A percentile compares a stretch with the other conserved stretches of the same genome.
Evolutionary conservation across 768 basidiomycete species (phyloP).

Genomic region (Lyophyllum semitale): DNA sequence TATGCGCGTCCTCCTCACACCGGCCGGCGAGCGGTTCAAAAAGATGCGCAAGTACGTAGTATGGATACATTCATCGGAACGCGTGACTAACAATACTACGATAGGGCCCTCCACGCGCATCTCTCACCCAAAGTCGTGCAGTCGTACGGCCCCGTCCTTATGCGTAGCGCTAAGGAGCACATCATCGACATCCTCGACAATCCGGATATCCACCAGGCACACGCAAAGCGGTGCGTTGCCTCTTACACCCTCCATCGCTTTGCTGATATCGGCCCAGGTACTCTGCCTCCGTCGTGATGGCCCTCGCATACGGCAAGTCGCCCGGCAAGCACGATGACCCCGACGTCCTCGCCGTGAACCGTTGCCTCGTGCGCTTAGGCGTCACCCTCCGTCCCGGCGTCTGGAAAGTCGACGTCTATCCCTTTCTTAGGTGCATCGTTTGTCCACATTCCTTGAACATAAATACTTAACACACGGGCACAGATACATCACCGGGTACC

Average conservation of each 20-base stretch:
- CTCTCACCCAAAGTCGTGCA: slow-evolving; percentile 54
- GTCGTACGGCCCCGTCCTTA: slow-evolving; percentile 51
- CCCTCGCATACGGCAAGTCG: slow-evolving; percentile 48
- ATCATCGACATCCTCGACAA: slow-evolving; percentile 44
- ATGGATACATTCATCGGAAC: not conserved
- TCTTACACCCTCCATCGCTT: not conserved
- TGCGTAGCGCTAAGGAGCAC: slow-evolving; percentile 43
- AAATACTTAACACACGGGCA: not conserved
- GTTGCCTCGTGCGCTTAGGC: slow-evolving; percentile 47
- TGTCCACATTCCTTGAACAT: not conserved
- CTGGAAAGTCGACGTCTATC: slow-evolving; percentile 50
- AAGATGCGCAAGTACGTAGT: slow-evolving; percentile 54
- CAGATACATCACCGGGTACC: slow-evolving; percentile 62
- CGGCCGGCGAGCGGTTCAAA: slow-evolving; percentile 59
- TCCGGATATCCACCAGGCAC: slow-evolving; percentile 52
- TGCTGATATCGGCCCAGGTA: slow-evolving; percentile 31
- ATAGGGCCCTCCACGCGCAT: slow-evolving; percentile 59
- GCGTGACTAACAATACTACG: not conserved
- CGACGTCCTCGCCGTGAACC: slow-evolving; percentile 46
- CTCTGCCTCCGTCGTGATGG: slow-evolving; percentile 51
- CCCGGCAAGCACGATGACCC: slow-evolving; percentile 46
- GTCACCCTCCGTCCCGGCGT: slow-evolving; percentile 43
- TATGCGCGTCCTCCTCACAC: slow-evolving; percentile 56
- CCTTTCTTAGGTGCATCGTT: slow-evolving; percentile 34
- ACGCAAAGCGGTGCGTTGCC: slow-evolving; percentile 38